Conservation (phyloP, 2,329 filamentous ascomycete genomes). For the Xylariaceae sp. region DNA sequence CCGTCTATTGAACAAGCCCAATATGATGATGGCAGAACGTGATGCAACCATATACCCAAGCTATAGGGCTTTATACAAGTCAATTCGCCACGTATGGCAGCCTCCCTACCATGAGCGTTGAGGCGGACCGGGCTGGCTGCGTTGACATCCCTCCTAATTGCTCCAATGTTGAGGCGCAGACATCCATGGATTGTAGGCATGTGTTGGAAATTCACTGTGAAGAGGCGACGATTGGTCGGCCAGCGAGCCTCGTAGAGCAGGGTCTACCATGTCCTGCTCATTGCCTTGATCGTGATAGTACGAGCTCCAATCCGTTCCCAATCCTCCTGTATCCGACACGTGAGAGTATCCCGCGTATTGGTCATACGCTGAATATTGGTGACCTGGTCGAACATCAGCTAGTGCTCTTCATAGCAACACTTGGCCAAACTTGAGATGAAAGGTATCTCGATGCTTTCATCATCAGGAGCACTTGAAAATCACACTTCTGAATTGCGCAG, state of each 20-base stretch:
- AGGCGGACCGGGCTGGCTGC: conserved; percentile 6
- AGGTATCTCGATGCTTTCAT: background rate
- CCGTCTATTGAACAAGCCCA: conserved; percentile 19
- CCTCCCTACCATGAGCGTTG: no score
- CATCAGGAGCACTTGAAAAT: background rate
- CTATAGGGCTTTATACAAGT: conserved; percentile 15
- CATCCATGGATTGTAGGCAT: conserved; percentile 39
- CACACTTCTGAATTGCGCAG: conserved; percentile 10
- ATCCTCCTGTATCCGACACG: conserved; percentile 32
- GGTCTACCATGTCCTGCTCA: conserved; percentile 42
- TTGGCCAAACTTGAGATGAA: background rate
- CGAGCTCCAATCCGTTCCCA: conserved; percentile 37
- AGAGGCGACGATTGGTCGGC: conserved; percentile 36
- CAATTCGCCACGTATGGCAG: conserved; percentile 16
- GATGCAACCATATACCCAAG: conserved; percentile 15
- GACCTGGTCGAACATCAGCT: no score
- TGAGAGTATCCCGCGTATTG: conserved; percentile 36
- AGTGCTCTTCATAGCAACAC: background rate
- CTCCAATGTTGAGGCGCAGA: conserved; percentile 38
- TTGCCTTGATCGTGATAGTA: conserved; percentile 35
- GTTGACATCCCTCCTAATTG: conserved; percentile 31
- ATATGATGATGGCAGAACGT: conserved; percentile 21
- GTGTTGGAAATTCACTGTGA: conserved; percentile 34
- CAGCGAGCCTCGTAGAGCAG: conserved; percentile 37
- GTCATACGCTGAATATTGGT: conserved; percentile 36